Evolutionary conservation across 192 early-diverging fungal species (phyloP), one percentile per base, ranked within the genome.

Genomic region (Phlyctochytrium planicorne): DNA sequence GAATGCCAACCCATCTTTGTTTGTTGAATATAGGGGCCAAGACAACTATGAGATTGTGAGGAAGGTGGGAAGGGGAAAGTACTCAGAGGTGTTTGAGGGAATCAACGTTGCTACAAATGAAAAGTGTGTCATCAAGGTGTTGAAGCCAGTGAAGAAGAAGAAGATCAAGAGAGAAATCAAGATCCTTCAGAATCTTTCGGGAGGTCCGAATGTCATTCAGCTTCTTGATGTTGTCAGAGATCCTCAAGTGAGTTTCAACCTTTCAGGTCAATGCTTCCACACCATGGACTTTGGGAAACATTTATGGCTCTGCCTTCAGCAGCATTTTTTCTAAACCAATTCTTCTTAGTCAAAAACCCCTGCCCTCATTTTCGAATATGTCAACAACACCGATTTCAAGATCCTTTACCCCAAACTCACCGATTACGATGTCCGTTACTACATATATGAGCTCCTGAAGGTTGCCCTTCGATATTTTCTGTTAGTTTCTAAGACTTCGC

Each of bases 71-170:
- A 92, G 97, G 60, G 97, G 97, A 55, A 99, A 99, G 80, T 99
- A 99, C 85, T 95, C 93, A 1, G 97, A 99, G 73, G 97, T 99
- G 27, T 99, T 99, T 85, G 95, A 99, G 78, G 97, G 95, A n/a
- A 84, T 96, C 78, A 95, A 95, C 78, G 81, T 94, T 27, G 82
- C 84, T 62, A 30, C 47, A 17, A 96, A 91, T 77, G 79, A 88
- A 66, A 88, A 95, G 70, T 97, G 97, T 81, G 92, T 95, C 67
- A 99, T 99, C 86, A 99, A 99, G 84, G 97, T 96, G 16, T 82
- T 99, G 56, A 99, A 99, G 83, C 97, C 97, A 2, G 94, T 99
- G 69, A 99, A 99, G 85, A 99, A 99, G 88, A 97, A 97, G 91
- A 99, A 99, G 86, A 99, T 99, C 72, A 98, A 97, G 87, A 86